Base-by-base conservation (phyloP, 108 stramenopile genomes). In the Cyclostephanos tholiformis region DNA sequence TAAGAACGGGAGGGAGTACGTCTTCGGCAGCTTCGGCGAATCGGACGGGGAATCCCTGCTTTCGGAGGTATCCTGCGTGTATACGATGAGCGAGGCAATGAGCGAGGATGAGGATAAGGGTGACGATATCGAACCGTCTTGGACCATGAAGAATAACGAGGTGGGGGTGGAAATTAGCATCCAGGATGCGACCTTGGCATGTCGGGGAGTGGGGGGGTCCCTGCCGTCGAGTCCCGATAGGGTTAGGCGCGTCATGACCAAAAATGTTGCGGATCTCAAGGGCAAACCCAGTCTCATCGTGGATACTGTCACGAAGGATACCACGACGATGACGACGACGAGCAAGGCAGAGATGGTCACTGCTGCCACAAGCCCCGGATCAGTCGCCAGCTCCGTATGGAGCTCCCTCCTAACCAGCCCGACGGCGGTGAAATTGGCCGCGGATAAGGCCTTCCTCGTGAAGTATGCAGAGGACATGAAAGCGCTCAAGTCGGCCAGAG, bases 21-120 rank as follows among this genome's bases (percentile, higher is more conserved):
- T 60, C 20, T 74, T 58, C 22, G 75, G 55, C n/a, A 52, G 57
- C 23, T 49, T 67, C 14, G 72, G 65, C 36, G 55, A 51, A 43
- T 9, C 38, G 2, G 36, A 32, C 32, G 32, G 32, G 3, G 32
- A 62, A 41, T 36, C 61, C 36, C 38, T 62, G 20, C 30, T 62
- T 29, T 36, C 61, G 7, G 69, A 70, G 35, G 68, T 70, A 20
- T 36, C 51, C 4, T 35, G 38, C 4, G 55, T 38, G 29, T 57
- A 46, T 10, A 6, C 64, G 20, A 65, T 64, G 19, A 10, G 5
- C 16, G 61, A 30, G 36, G 38, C 64, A 5, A 65, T 64, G 19
- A 10, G 5, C 16, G 61, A 30, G 36, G 38, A 38, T 44, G 61
- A 30, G 36, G 38, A 38, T 44, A 27, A 16, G 17, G 29, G 29